Percentiles rank a stretch among this genome's conserved stretches.
Conservation (phyloP, 129 eudicot species). For the Dittrichia graveolens region DNA sequence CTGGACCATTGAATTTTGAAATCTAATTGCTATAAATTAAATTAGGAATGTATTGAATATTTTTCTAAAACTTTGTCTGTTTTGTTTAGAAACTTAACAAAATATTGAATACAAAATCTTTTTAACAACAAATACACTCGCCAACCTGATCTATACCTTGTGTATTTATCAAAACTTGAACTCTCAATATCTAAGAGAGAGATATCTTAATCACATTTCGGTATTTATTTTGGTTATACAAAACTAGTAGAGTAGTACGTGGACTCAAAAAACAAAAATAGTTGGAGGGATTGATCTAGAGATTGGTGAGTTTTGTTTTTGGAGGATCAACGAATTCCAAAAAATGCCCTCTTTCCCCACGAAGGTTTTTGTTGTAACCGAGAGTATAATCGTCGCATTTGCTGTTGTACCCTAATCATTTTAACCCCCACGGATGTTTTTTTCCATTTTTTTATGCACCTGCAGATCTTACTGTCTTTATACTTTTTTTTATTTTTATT, state of each 20-base stretch:
- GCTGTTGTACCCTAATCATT: slow-evolving; percentile 44
- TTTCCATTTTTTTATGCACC: slow-evolving; percentile 19
- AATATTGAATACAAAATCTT: no score
- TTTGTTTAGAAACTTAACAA: no score
- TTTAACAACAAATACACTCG: no score
- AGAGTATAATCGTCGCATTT: slow-evolving; percentile 34
- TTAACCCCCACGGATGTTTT: slow-evolving; percentile 44
- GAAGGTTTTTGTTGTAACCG: slow-evolving; percentile 34
- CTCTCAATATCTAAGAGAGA: no score
- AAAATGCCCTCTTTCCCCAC: slow-evolving; percentile 40
- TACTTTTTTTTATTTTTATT: neutral
- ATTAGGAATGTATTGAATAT: no score
- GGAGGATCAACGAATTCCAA: slow-evolving; percentile 36
- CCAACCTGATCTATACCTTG: no score
- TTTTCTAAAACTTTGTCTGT: no score
- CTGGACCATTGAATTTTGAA: no score
- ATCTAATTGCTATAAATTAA: no score
- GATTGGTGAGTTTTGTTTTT: slow-evolving; percentile 33
- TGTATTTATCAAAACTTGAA: no score
- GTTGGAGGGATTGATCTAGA: slow-evolving; percentile 14
- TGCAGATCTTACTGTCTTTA: slow-evolving; percentile 39
- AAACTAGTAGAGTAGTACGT: neutral
- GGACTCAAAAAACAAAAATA: neutral
- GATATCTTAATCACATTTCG: no score
- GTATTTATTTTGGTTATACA: neutral